Evolutionary conservation across 768 basidiomycete genomes (phyloP).

Genomic region (Nidularia pulvinata): DNA sequence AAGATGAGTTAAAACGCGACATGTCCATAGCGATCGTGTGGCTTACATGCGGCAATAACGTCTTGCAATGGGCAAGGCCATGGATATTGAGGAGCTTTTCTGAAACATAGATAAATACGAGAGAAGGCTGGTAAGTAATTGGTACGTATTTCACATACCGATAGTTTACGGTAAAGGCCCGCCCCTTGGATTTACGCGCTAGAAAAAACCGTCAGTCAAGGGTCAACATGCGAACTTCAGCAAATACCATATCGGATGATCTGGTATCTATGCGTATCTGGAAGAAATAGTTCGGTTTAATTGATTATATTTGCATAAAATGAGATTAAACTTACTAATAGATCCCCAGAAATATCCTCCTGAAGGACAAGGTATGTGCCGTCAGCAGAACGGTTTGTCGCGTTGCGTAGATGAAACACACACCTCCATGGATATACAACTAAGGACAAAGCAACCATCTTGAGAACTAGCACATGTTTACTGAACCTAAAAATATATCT

Average conservation of each 20-base stretch:
- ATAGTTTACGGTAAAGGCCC: constrained; percentile 66
- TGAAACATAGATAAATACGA: constrained; percentile 15
- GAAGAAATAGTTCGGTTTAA: not conserved
- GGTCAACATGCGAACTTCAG: constrained; percentile 6
- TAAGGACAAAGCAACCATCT: constrained; percentile 16
- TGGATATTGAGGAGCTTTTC: constrained; percentile 84
- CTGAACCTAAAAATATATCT: not conserved
- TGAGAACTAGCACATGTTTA: not conserved
- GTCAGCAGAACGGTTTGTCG: too few species aligned
- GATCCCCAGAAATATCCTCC: constrained; percentile 72
- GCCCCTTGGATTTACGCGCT: constrained; percentile 72
- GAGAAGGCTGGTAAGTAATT: not conserved
- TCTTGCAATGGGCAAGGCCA: constrained; percentile 82
- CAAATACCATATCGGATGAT: constrained; percentile 52
- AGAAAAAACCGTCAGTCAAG: constrained; percentile 2
- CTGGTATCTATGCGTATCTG: constrained; percentile 63
- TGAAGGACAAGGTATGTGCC: constrained; percentile 9
- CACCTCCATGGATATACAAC: constrained; percentile 71
- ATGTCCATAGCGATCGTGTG: not conserved
- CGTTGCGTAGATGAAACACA: constrained; percentile 3
- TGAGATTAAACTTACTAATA: constrained; percentile 40
- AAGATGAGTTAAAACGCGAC: not conserved
- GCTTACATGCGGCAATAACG: constrained; percentile 69
- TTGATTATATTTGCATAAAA: not conserved
- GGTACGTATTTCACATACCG: constrained; percentile 16